A percentile compares a stretch with the other conserved stretches of the same genome.
phyloP scores from a whole-genome alignment of 2,329 filamentous ascomycete species.

The Calonectria pauciramosa region DNA sequence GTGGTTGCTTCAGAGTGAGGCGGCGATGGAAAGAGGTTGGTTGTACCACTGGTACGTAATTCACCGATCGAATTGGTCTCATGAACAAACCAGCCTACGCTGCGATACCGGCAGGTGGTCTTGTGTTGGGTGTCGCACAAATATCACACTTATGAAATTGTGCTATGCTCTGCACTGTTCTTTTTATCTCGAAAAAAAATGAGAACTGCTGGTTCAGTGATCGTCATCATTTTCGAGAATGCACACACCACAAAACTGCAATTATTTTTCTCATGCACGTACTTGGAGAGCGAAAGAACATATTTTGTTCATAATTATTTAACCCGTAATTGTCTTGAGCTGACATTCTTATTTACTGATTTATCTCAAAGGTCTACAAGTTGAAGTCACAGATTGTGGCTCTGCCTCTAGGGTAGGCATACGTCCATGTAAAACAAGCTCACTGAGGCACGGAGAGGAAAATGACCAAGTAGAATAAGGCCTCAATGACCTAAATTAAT shows the following conservation, averaged over 20 bases:
- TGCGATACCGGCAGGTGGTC: background rate
- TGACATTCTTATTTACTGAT: background rate
- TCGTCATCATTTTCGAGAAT: too few relatives aligned
- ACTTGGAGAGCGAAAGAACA: background rate
- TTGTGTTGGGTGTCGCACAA: background rate
- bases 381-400: background rate
- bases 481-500: too few relatives aligned
- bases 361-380: background rate
- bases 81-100: background rate
- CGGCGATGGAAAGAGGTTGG: background rate
- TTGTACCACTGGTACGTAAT: background rate
- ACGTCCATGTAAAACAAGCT: too few relatives aligned
- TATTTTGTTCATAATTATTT: background rate
- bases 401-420: background rate
- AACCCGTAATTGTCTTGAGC: background rate
- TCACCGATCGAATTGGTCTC: background rate
- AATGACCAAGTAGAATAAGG: too few relatives aligned
- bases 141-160: background rate
- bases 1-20: background rate
- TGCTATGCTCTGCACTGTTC: background rate
- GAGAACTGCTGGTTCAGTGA: too few relatives aligned
- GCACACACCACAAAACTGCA: background rate
- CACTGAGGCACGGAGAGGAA: too few relatives aligned
- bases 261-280: background rate
- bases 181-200: too few relatives aligned